Percentiles rank a stretch among this genome's conserved stretches.
phyloP scores from a whole-genome alignment of 2,329 filamentous ascomycete genomes.

The Lachnellula occidentalis region DNA sequence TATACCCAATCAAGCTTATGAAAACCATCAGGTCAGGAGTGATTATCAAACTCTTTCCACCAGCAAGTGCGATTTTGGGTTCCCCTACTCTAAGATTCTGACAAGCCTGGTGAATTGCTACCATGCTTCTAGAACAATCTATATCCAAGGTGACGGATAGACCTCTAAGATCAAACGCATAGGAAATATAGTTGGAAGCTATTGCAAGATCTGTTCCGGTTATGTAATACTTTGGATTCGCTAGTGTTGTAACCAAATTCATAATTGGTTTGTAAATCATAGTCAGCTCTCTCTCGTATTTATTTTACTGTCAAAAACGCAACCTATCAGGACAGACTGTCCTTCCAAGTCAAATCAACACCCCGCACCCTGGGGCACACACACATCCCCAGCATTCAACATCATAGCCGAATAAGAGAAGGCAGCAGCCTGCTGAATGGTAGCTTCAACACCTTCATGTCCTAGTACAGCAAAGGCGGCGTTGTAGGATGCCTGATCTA shows the following conservation, averaged over 20 bases:
- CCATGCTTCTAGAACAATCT: constrained; percentile 50
- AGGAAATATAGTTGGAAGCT: constrained; percentile 26
- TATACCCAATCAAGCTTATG: not conserved
- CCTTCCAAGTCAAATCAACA: not conserved
- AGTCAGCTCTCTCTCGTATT: too few relatives aligned
- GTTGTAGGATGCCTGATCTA: not conserved
- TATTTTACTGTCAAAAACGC: too few relatives aligned
- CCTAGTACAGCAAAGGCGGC: not conserved
- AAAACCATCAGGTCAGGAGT: constrained; percentile 4
- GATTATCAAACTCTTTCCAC: constrained; percentile 9
- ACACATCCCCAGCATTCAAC: constrained; percentile 3
- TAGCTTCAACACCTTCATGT: not conserved
- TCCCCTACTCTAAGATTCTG: constrained; percentile 39
- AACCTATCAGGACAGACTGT: too few relatives aligned
- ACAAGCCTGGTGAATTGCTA: constrained; percentile 48
- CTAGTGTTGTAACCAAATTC: too few relatives aligned
- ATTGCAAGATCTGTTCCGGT: not conserved
- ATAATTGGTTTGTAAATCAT: too few relatives aligned
- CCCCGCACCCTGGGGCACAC: not conserved
- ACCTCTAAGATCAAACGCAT: constrained; percentile 31
- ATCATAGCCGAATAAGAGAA: constrained; percentile 1
- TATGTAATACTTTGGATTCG: not conserved
- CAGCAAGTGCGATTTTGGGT: constrained; percentile 24
- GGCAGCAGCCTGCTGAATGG: constrained; percentile 1
- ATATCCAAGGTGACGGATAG: constrained; percentile 42